phyloP scores from a whole-genome alignment of 176 grass and related monocot genomes.

The Lolium perenne region DNA sequence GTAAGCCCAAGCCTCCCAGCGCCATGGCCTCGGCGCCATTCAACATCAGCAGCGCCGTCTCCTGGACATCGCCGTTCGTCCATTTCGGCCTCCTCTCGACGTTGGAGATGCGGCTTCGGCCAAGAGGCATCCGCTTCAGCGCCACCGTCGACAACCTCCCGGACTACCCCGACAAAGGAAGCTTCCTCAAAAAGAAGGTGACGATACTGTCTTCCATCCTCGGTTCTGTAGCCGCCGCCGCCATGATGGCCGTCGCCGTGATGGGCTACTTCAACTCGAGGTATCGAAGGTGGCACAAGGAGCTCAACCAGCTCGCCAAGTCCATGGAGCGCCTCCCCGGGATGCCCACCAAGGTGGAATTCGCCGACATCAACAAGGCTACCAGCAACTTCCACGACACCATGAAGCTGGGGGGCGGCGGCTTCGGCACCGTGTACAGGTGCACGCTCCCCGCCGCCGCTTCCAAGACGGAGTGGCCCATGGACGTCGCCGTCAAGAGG shows the following conservation, averaged over 20 bases:
- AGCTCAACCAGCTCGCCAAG: not conserved
- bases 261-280: not conserved
- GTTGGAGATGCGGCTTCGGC: not conserved
- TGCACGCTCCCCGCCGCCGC: not conserved
- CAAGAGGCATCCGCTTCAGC: not conserved
- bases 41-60: not conserved
- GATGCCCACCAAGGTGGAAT: not conserved
- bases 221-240: not conserved
- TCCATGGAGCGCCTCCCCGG: constrained; percentile 24
- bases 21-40: not conserved
- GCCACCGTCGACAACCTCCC: not conserved
- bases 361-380: constrained; percentile 18
- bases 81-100: not conserved
- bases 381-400: not conserved
- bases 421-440: not conserved
- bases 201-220: not conserved
- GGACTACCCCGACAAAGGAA: not conserved
- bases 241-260: not conserved
- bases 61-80: not conserved
- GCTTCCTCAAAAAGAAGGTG: not conserved
- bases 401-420: not conserved
- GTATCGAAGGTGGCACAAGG: not conserved
- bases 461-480: not conserved
- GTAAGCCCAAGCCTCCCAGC: not conserved
- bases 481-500: constrained; percentile 36